A percentile compares a stretch with the other conserved stretches of the same genome.
Conservation (phyloP, 768 basidiomycete genomes). For the Vishniacozyma victoriae region DNA sequence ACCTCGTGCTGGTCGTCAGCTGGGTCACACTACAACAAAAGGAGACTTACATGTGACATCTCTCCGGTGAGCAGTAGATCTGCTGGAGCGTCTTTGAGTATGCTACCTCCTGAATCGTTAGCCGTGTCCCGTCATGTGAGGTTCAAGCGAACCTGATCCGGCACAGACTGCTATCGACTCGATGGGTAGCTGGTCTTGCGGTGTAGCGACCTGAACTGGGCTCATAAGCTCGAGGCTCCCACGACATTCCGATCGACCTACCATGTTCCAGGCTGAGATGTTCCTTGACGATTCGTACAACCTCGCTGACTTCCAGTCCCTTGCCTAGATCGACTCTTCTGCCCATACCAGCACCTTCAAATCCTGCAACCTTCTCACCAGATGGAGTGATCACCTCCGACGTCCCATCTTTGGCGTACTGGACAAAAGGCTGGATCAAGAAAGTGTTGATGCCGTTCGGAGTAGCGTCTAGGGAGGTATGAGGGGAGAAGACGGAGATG, state of each 20-base stretch:
- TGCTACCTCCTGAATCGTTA: conserved; percentile 51
- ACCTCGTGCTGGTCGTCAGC: conserved; percentile 65
- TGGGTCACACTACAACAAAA: background rate
- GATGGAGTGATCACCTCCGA: background rate
- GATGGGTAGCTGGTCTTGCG: conserved; percentile 28
- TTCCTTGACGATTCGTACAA: conserved; percentile 65
- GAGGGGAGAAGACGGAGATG: conserved; percentile 79
- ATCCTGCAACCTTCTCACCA: conserved; percentile 15
- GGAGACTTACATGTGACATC: conserved; percentile 68
- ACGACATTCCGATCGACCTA: conserved; percentile 45
- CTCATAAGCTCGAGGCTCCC: background rate
- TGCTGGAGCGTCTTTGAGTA: conserved; percentile 65
- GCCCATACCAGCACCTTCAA: conserved; percentile 56
- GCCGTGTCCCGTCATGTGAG: no score
- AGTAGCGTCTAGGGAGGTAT: conserved; percentile 80
- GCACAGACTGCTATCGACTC: conserved; percentile 80
- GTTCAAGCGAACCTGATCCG: conserved; percentile 60
- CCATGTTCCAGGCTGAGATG: conserved; percentile 59
- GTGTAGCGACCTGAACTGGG: conserved; percentile 38
- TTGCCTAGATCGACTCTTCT: conserved; percentile 61
- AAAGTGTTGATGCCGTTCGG: conserved; percentile 82
- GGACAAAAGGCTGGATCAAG: background rate
- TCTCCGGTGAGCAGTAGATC: conserved; percentile 91
- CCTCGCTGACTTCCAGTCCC: conserved; percentile 57
- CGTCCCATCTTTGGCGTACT: background rate